These are phyloP conservation scores for Cutaneotrichosporon cavernicola DNA, from an alignment of 1,284 basidiomycete species.

Conservation along the genomic window DNA sequence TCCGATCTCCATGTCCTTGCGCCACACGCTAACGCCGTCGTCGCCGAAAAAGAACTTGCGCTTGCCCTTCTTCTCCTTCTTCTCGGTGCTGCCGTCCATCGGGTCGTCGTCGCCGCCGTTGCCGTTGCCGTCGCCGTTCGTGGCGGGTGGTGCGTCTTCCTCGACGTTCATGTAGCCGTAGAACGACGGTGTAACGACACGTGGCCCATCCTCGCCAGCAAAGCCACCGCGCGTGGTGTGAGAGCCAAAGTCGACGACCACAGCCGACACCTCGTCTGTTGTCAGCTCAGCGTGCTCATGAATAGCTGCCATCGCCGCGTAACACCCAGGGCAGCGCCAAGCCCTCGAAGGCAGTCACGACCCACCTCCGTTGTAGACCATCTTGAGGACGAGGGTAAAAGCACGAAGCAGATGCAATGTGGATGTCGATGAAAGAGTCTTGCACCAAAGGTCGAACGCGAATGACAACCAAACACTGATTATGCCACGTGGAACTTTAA, in stretches of 20 bases:
- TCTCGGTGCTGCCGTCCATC: conserved; percentile 38
- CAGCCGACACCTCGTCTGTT: conserved; percentile 69
- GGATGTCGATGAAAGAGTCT: conserved; percentile 3
- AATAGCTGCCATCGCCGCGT: not conserved
- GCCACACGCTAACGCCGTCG: conserved; percentile 87
- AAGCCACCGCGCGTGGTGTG: conserved; percentile 89
- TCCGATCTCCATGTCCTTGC: conserved; percentile 78
- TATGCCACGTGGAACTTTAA: not conserved
- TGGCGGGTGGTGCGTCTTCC: conserved; percentile 50
- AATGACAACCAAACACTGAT: not conserved
- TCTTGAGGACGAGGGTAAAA: conserved; percentile 20
- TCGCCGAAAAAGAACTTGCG: conserved; percentile 82
- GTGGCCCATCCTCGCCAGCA: conserved; percentile 95
- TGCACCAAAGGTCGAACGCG: not conserved
- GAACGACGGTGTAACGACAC: conserved; percentile 82
- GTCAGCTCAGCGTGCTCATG: conserved; percentile 1
- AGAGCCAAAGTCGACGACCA: conserved; percentile 92
- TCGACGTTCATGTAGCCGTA: conserved; percentile 70
- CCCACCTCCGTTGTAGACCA: conserved; percentile 53
- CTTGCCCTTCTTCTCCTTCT: conserved; percentile 47
- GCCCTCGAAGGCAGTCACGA: not conserved
- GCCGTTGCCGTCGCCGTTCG: conserved; percentile 24
- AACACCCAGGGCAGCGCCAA: not conserved
- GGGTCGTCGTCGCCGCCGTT: conserved; percentile 25
- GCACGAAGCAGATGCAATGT: conserved; percentile 13